Evolutionary conservation across 202 grass and related monocot species (phyloP).

Genomic region (Elaeis oleifera): DNA sequence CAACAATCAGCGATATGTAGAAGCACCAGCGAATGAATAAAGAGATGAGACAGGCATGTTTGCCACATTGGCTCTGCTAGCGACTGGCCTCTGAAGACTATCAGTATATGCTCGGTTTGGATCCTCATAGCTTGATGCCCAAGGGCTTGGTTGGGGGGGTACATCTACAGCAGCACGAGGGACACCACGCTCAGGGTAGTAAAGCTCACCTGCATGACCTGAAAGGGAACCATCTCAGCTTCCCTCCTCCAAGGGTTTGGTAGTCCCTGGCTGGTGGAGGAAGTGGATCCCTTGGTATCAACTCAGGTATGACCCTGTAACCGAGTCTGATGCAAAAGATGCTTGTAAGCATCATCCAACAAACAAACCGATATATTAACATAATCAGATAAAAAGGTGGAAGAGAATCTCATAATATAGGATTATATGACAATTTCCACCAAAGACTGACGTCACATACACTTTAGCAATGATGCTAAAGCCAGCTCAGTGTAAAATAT

Average conservation of each 20-base stretch:
- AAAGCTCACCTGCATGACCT: background rate
- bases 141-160: background rate
- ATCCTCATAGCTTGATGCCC: background rate
- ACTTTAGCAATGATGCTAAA: no score
- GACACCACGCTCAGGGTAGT: background rate
- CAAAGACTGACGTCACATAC: no score
- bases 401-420: background rate
- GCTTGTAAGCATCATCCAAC: no score
- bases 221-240: background rate
- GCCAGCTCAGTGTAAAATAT: no score
- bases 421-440: no score
- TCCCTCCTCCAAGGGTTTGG: background rate
- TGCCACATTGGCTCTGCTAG: background rate
- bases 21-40: conserved; percentile 18
- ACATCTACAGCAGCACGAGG: background rate
- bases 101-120: background rate
- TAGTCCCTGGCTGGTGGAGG: background rate
- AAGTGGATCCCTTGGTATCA: conserved; percentile 4
- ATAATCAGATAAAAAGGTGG: background rate
- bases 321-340: background rate
- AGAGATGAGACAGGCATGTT: conserved; percentile 17
- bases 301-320: conserved; percentile 17
- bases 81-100: no score
- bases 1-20: conserved; percentile 24
- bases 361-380: background rate